These are phyloP conservation scores for Fusarium equiseti DNA, from an alignment of 2,329 filamentous ascomycete genomes.

Conservation along the genomic window DNA sequence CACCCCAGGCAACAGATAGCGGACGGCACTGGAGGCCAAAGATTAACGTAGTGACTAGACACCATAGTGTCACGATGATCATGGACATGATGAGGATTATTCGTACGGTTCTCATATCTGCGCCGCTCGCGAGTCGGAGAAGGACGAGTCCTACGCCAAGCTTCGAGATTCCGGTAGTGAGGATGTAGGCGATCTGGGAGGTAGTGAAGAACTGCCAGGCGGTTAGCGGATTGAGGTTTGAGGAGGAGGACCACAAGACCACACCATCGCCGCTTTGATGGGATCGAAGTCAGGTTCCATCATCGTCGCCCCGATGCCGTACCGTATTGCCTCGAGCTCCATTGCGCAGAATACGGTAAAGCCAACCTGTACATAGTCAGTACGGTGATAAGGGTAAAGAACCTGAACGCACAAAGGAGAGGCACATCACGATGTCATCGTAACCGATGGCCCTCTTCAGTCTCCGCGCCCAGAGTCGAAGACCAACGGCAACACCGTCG, in stretches of 20 bases:
- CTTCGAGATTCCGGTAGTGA: conserved; percentile 4
- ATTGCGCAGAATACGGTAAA: neutral
- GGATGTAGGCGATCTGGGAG: neutral
- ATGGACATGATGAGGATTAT: neutral
- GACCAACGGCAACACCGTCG: neutral
- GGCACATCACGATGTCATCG: neutral
- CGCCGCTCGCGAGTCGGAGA: conserved; percentile 1
- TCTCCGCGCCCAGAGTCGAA: neutral
- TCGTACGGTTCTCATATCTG: neutral
- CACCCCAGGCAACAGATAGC: neutral
- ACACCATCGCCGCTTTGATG: neutral
- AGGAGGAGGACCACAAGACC: neutral
- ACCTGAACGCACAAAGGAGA: neutral
- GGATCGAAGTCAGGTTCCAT: neutral
- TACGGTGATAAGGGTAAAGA: no score
- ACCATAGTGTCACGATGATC: neutral
- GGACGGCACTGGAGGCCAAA: conserved; percentile 4
- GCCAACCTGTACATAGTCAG: neutral
- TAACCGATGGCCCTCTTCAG: conserved; percentile 1
- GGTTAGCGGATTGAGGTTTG: accelerated
- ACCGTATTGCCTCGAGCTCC: conserved; percentile 3
- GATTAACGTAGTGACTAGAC: neutral
- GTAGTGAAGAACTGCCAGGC: neutral
- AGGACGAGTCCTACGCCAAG: conserved; percentile 3
- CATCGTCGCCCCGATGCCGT: neutral